Evolutionary conservation across 176 grass and related monocot species (phyloP), one percentile per base, ranked within the genome.

Genomic region (Musa itinerans): DNA sequence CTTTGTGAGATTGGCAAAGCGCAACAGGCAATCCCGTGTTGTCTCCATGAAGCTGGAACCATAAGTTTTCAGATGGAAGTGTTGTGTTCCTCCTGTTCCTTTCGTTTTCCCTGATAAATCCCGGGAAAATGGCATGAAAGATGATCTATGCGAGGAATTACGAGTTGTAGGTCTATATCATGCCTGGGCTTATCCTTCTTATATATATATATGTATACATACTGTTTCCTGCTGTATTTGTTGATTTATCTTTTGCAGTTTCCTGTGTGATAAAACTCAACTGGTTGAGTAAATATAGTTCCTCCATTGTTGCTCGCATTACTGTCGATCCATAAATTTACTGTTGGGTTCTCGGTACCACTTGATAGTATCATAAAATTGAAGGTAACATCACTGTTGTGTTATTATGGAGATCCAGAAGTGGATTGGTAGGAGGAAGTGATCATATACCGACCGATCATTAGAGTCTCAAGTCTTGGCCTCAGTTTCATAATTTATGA

Each of bases 31-130:
- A 76, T 91, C 95, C 25, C 88, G 88, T 7, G 90, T 99, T 1
- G 91, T 99, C 50, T 94, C 90, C 79, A 82, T 99, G 79, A 94
- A 99, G 85, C 82, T 94, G 73, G 88, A 94, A 84, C 82, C 91
- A 5, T 94, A 69, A 74, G 53, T 56, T 50, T 74, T 56, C 3
- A 57, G 52, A 56, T 17, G 72, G 24, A 57, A 19, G 2, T 51
- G 6, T 15, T 67, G 10, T 51, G 6, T 15, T 67, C 9, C 63
- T 66, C 9, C 24, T 66, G 22, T 66, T 29, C 63, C 24, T 24
- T 66, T 11, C 14, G 22, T 66, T 22, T 29, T 66, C 11, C 23
- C 25, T 66, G 10, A 11, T 27, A 11, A 2, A 10, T 34, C 19
- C 64, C 11, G 2, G 17, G 21, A 66, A 65, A 65, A 23, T 25